Evolutionary conservation across 2,329 filamentous ascomycete species (phyloP).

Genomic region (Achaetomium macrosporum): DNA sequence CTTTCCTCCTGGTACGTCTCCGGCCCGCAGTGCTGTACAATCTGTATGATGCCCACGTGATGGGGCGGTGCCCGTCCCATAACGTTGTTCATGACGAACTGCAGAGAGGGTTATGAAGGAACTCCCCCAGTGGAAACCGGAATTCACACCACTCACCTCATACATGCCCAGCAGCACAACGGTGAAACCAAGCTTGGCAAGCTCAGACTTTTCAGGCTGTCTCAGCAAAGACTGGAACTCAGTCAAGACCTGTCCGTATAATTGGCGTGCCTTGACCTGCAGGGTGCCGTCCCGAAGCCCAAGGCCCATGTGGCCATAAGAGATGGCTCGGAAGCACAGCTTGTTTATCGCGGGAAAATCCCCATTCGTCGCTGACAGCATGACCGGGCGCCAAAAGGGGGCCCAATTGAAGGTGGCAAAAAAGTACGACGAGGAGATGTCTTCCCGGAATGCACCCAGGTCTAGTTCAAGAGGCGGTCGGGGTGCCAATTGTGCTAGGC

Average conservation of each 20-base stretch:
- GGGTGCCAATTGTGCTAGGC: not conserved
- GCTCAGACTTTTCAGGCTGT: not conserved
- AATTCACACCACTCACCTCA: not conserved
- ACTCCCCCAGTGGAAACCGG: not conserved
- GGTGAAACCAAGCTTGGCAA: not conserved
- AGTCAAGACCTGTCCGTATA: not conserved
- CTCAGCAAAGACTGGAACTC: not conserved
- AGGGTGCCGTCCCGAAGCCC: not conserved
- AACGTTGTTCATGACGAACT: not conserved
- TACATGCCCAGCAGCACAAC: constrained; percentile 1
- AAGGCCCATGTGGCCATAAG: not conserved
- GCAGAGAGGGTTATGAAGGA: not conserved
- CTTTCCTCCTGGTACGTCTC: not conserved
- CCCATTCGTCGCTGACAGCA: not conserved
- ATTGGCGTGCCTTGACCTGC: not conserved
- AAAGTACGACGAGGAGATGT: not conserved
- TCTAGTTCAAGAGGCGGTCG: not conserved
- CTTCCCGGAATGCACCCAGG: not conserved
- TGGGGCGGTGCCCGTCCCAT: not conserved
- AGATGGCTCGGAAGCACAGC: not conserved
- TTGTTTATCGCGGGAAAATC: not conserved
- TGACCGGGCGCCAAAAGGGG: not conserved
- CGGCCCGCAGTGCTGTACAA: constrained; percentile 2
- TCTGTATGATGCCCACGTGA: constrained; percentile 1
- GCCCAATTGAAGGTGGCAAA: not conserved